Percentiles rank a stretch among this genome's conserved stretches.
phyloP scores from a whole-genome alignment of 2,329 filamentous ascomycete species.

The Pseudonectria foliicola region DNA sequence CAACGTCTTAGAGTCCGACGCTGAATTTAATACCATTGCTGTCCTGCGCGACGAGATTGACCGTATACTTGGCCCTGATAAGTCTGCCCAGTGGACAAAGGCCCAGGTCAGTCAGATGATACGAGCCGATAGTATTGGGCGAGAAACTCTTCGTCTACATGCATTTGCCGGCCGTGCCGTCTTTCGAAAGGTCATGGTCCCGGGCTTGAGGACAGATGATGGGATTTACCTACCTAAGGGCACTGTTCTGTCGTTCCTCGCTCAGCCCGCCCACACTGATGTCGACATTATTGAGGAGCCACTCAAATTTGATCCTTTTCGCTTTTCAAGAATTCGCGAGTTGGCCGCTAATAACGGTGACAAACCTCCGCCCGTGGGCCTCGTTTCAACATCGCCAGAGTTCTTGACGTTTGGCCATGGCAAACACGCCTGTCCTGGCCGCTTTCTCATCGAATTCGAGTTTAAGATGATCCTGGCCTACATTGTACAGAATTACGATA shows the following conservation, averaged over 20 bases:
- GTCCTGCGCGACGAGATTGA: slow-evolving; percentile 31
- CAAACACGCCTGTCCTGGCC: slow-evolving; percentile 26
- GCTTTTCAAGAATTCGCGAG: slow-evolving; percentile 32
- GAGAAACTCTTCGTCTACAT: slow-evolving; percentile 36
- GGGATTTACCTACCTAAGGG: slow-evolving; percentile 26
- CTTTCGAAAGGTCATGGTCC: slow-evolving; percentile 23
- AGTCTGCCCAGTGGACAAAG: slow-evolving; percentile 31
- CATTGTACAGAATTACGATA: slow-evolving; percentile 14
- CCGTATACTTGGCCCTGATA: slow-evolving; percentile 20
- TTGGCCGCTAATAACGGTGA: slow-evolving; percentile 9
- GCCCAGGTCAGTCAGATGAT: slow-evolving; percentile 29
- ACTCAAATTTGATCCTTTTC: slow-evolving; percentile 33
- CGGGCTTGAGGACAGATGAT: slow-evolving; percentile 25
- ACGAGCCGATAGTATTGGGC: slow-evolving; percentile 32
- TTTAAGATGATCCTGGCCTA: slow-evolving; percentile 25
- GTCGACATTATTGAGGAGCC: slow-evolving; percentile 26
- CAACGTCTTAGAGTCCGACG: slow-evolving; percentile 29
- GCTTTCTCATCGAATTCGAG: slow-evolving; percentile 25
- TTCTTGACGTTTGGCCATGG: slow-evolving; percentile 29
- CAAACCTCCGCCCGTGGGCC: slow-evolving; percentile 4
- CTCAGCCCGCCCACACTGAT: slow-evolving; percentile 24
- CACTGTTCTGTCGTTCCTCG: slow-evolving; percentile 26
- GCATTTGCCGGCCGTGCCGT: slow-evolving; percentile 23
- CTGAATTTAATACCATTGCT: slow-evolving; percentile 30
- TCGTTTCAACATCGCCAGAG: slow-evolving; percentile 17